Evolutionary conservation across 805 yeast genomes (phyloP).

Genomic region (Peterozyma xylosa): DNA sequence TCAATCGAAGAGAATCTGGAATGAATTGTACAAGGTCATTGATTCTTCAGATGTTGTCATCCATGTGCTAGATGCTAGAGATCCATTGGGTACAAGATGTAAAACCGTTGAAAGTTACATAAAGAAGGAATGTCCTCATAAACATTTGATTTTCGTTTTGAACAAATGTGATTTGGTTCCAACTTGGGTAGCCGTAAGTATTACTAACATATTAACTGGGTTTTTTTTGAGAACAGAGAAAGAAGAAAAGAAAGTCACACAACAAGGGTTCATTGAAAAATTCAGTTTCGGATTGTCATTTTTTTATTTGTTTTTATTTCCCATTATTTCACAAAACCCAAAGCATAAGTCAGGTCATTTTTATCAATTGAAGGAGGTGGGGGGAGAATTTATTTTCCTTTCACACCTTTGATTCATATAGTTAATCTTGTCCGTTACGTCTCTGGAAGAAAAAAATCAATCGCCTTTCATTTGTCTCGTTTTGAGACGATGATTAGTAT

Average conservation of each 20-base stretch:
- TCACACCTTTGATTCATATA: slow-evolving; percentile 6
- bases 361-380: slow-evolving; percentile 12
- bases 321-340: slow-evolving; percentile 41
- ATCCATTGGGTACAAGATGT: slow-evolving; percentile 95
- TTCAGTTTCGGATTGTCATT: neutral
- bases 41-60: slow-evolving; percentile 97
- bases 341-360: slow-evolving; percentile 79
- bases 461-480: slow-evolving; percentile 45
- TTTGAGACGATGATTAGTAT: slow-evolving; percentile 36
- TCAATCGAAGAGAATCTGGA: slow-evolving; percentile 98
- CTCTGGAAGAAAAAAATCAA: slow-evolving; percentile 81
- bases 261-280: neutral
- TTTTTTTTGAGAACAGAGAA: slow-evolving; percentile 1
- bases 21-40: slow-evolving; percentile 91
- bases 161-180: slow-evolving; percentile 98
- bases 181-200: slow-evolving; percentile 97
- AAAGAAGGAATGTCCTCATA: slow-evolving; percentile 90
- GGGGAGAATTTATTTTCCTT: no score
- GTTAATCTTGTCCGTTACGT: slow-evolving; percentile 87
- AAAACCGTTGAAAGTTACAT: slow-evolving; percentile 88
- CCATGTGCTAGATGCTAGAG: slow-evolving; percentile 95
- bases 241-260: neutral
- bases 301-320: slow-evolving; percentile 10
- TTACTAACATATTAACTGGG: slow-evolving; percentile 5
- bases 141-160: slow-evolving; percentile 88